Percentiles rank a stretch among this genome's conserved stretches.
These are phyloP conservation scores for Colletotrichum lindemuthianum DNA, from an alignment of 2,329 filamentous ascomycete genomes.

Conservation along the genomic window DNA sequence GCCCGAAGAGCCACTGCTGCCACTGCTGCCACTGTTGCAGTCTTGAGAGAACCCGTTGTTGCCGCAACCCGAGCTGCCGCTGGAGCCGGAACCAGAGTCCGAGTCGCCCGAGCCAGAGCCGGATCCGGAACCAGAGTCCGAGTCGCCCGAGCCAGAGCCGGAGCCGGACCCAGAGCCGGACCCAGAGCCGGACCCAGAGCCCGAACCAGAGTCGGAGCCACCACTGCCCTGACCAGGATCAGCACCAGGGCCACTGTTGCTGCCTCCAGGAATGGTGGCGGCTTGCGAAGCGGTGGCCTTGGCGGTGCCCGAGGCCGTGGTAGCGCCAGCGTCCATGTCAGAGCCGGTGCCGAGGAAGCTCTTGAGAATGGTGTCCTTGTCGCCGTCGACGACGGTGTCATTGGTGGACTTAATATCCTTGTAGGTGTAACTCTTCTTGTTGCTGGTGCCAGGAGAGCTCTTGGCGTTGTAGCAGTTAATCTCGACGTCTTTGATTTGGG, in stretches of 20 bases:
- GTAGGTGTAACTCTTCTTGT: slow-evolving; percentile 80
- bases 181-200: slow-evolving; percentile 30
- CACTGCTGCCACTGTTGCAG: slow-evolving; percentile 41
- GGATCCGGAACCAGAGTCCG: slow-evolving; percentile 26
- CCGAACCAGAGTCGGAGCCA: slow-evolving; percentile 36
- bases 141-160: slow-evolving; percentile 28
- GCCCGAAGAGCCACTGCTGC: slow-evolving; percentile 13
- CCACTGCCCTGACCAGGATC: slow-evolving; percentile 41
- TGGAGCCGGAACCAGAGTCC: background rate
- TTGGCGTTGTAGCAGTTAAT: slow-evolving; percentile 84
- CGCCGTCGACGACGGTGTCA: slow-evolving; percentile 78
- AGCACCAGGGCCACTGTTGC: slow-evolving; percentile 40
- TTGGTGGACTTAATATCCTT: slow-evolving; percentile 73
- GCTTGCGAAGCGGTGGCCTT: slow-evolving; percentile 31
- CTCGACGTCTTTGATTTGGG: slow-evolving; percentile 78
- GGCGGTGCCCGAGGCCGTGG: slow-evolving; percentile 35
- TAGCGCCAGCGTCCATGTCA: slow-evolving; percentile 67
- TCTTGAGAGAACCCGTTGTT: slow-evolving; percentile 53
- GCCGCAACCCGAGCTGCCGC: slow-evolving; percentile 46
- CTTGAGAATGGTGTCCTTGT: slow-evolving; percentile 79
- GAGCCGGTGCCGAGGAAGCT: slow-evolving; percentile 85
- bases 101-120: slow-evolving; percentile 11
- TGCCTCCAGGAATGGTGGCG: slow-evolving; percentile 46
- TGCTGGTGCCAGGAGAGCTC: slow-evolving; percentile 72
- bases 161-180: slow-evolving; percentile 31